Evolutionary conservation across 768 basidiomycete species (phyloP), one percentile per base, ranked within the genome.

Genomic region (Trametopsis cervina): DNA sequence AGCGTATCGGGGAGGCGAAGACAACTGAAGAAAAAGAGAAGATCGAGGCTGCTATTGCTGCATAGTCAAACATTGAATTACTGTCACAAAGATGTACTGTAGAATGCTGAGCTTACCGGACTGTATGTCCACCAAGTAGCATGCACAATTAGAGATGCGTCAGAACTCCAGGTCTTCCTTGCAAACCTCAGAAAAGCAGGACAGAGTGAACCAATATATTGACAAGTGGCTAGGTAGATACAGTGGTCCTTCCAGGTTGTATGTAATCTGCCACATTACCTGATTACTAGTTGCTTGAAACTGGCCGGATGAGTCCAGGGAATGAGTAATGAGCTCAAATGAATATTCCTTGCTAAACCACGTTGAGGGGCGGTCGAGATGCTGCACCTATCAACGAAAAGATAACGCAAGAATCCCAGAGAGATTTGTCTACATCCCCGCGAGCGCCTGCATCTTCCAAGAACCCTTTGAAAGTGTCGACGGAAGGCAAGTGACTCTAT

Each of bases 1-100:
- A 42, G 51, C 47, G 54, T 23, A 58, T 62, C 11, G 50, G 54
- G 24, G 49, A 53, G 48, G 56, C 55, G 17, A 54, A 57, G 52
- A 53, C 49, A 18, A 49, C 52, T 44, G 56, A 57, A 22, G 54
- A 45, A 25, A 51, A 50, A 35, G 22, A 29, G 44, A 54, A 54
- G 45, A 54, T 54, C 11, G 48, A 50, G 44, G 45, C 40, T 35
- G 48, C 53, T 7, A 50, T 54, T 33, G 51, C 51, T 47, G 51
- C 46, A 17, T 52, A 47, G 43, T 44, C 26, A n/a, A n/a, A n/a
- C n/a, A n/a, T n/a, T n/a, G n/a, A n/a, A n/a, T n/a, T n/a, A n/a
- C n/a, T n/a, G n/a, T n/a, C n/a, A n/a, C 29, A 33, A 15, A 33
- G 29, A 33, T 33, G 29, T 33, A 33, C 15, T 15, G 15, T 7